A percentile compares a stretch with the other conserved stretches of the same genome.
phyloP scores from a whole-genome alignment of 2,329 filamentous ascomycete genomes.

The Malbranchea zuffiana region DNA sequence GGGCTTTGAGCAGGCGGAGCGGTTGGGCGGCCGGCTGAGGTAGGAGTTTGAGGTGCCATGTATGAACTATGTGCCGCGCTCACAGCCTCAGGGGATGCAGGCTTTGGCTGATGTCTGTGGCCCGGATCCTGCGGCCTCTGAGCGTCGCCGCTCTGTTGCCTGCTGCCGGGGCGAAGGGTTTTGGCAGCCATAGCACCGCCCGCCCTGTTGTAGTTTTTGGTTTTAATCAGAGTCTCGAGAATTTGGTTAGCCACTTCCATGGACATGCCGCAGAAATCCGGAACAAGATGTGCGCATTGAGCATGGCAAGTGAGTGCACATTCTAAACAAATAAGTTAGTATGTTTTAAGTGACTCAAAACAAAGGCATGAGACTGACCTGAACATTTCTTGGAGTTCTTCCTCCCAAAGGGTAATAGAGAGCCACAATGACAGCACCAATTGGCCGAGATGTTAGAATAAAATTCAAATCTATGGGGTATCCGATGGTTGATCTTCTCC shows the following conservation, averaged over 20 bases:
- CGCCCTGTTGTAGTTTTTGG: slow-evolving; percentile 57
- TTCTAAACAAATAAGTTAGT: slow-evolving; percentile 43
- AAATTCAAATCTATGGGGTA: slow-evolving; percentile 92
- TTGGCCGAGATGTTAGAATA: slow-evolving; percentile 97
- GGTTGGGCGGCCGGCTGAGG: slow-evolving; percentile 32
- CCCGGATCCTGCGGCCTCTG: slow-evolving; percentile 29
- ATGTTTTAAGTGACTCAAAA: neutral
- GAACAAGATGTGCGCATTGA: slow-evolving; percentile 85
- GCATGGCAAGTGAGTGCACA: slow-evolving; percentile 86
- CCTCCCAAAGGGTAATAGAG: slow-evolving; percentile 85
- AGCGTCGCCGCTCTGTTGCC: slow-evolving; percentile 33
- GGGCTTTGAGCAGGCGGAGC: slow-evolving; percentile 35
- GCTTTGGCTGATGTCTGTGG: slow-evolving; percentile 28
- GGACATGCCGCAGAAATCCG: slow-evolving; percentile 98
- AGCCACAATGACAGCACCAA: slow-evolving; percentile 98
- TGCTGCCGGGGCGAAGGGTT: slow-evolving; percentile 50
- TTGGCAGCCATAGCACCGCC: slow-evolving; percentile 50
- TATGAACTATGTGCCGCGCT: slow-evolving; percentile 34
- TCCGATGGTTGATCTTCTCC: slow-evolving; percentile 98
- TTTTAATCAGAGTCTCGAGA: slow-evolving; percentile 69
- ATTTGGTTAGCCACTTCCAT: slow-evolving; percentile 97
- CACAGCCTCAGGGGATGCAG: slow-evolving; percentile 32
- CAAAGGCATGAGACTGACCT: slow-evolving; percentile 41
- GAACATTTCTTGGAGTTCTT: slow-evolving; percentile 90
- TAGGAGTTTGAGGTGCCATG: slow-evolving; percentile 37